Evolutionary conservation across 352 stramenopile genomes (phyloP), one percentile per base, ranked within the genome.

Genomic region (Phytophthora ramorum): DNA sequence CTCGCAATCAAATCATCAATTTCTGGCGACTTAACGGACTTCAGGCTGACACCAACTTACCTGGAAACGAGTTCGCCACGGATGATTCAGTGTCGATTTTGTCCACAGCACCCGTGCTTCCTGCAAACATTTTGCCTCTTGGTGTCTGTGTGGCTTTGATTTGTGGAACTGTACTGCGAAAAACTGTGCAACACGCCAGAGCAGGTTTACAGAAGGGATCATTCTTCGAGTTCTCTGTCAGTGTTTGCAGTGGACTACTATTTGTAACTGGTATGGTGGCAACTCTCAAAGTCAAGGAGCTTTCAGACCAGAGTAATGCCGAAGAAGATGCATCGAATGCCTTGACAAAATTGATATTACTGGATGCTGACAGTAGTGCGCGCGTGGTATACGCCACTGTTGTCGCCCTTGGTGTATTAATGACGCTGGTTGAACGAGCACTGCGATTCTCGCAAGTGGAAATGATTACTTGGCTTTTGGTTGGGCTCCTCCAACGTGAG

Each of bases 1-100:
- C 73, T 47, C 86, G 90, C 38, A 95, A 93, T 63, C 89, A 96
- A 69, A 68, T 97, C 28, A 96, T 96, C 52, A 97, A 97, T 59
- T 96, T 96, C 60, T 87, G 80, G 3, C 69, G 86, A 24, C 59
- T 97, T 5, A 96, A 96, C 45, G 68, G 56, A 1, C 49, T 96
- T 19, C 3, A 66, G 30, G 67, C 90, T 7, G 74, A 93, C 22
- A 38, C 75, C 0, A 81, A 73, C 13, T 35, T 71, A 6, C 51
- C 66, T 30, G 88, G 88, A 47, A 91, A 90, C 28, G 85, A 90
- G 37, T 94, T 95, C 57, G 88, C 85, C 2, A 66, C 63, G 8
- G 86, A 96, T 28, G 79, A 96, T 47, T 94, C 85, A 3, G 70
- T 93, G 10, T 94, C 89, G 7, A 91, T 95, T 41, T 76, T 91